Evolutionary conservation across 345 rosid species (phyloP).

Genomic region (Geranium rotundifolium): DNA sequence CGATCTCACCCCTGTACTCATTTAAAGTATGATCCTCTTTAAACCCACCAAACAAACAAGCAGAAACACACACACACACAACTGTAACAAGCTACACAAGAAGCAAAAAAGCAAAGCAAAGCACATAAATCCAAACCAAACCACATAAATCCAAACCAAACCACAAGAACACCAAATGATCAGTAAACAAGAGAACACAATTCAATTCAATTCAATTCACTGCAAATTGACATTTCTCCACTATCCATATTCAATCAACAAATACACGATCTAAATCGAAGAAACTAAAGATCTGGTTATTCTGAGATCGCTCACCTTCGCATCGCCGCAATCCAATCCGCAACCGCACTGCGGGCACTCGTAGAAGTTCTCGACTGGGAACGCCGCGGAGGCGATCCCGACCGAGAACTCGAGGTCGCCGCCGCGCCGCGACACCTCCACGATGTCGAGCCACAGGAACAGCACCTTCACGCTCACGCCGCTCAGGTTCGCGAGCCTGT

Average conservation of each 20-base stretch:
- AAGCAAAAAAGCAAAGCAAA: too few relatives aligned
- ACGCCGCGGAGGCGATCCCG: conserved; percentile 79
- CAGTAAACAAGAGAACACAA: not conserved
- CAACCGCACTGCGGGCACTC: conserved; percentile 93
- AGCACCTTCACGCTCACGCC: conserved; percentile 87
- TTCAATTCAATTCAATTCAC: not conserved
- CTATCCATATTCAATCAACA: not conserved
- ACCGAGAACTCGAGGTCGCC: conserved; percentile 73
- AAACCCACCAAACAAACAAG: too few relatives aligned
- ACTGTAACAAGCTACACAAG: too few relatives aligned
- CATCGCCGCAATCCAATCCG: conserved; percentile 54
- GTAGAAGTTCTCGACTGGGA: conserved; percentile 60
- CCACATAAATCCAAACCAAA: not conserved
- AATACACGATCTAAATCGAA: not conserved
- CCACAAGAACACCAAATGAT: not conserved
- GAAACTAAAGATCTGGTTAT: not conserved
- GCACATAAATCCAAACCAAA: not conserved
- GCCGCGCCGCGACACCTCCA: conserved; percentile 55
- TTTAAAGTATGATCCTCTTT: too few relatives aligned
- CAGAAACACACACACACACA: too few relatives aligned
- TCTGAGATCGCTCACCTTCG: conserved; percentile 1
- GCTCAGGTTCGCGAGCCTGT: conserved; percentile 40
- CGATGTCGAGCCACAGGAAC: conserved; percentile 85
- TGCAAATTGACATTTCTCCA: not conserved
- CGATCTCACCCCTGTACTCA: too few relatives aligned